Evolutionary conservation across 1,284 basidiomycete genomes (phyloP).

Genomic region (Mycena citricolor): DNA sequence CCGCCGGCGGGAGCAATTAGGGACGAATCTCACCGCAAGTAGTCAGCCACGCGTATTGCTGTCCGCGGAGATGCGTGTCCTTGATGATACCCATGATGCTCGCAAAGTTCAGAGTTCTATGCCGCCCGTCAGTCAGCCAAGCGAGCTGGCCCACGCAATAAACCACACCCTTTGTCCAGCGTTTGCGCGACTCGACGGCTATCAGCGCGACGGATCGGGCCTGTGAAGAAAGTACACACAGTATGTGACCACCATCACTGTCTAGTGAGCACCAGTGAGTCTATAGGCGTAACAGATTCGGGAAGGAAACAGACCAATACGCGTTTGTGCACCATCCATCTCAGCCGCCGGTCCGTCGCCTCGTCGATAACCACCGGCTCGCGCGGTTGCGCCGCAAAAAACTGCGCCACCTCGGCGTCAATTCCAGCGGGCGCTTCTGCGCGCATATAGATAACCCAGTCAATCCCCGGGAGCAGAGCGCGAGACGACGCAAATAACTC

Average conservation of each 20-base stretch:
- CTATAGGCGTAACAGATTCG: too few species aligned
- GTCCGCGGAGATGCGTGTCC: conserved; percentile 46
- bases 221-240: conserved; percentile 29
- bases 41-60: conserved; percentile 52
- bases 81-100: conserved; percentile 55
- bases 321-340: conserved; percentile 52
- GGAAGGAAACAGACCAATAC: conserved; percentile 37
- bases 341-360: conserved; percentile 42
- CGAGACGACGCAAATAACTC: too few species aligned
- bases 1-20: background rate
- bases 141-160: background rate
- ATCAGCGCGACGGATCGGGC: conserved; percentile 8
- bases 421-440: conserved; percentile 36
- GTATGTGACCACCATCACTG: conserved; percentile 57
- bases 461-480: too few species aligned
- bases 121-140: background rate
- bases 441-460: too few species aligned
- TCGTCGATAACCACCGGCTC: conserved; percentile 42
- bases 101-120: conserved; percentile 51
- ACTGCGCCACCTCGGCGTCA: conserved; percentile 48
- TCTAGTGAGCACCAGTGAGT: conserved; percentile 21
- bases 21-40: conserved; percentile 40
- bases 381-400: conserved; percentile 38
- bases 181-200: conserved; percentile 40
- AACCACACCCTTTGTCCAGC: conserved; percentile 47